Evolutionary conservation across 305 asterid genomes (phyloP), one percentile per base, ranked within the genome.

Genomic region (Ilex paraguariensis): DNA sequence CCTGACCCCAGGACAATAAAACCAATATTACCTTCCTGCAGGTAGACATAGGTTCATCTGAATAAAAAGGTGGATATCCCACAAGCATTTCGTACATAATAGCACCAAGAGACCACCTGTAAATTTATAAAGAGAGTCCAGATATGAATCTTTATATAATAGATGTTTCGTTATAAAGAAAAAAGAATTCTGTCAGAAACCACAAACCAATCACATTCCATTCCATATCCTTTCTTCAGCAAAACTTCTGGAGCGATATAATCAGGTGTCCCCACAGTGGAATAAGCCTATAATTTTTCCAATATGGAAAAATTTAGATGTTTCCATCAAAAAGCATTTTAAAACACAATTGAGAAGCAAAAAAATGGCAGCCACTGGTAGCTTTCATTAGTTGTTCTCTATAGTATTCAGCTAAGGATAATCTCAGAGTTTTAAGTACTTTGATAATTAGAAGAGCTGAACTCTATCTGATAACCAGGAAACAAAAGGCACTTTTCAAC

Each of bases 101-200:
- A 52, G 96, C 95, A 59, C 97, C 97, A 33, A 88, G 91, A 68
- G 97, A 91, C 98, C 98, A 91, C 98, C 98, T 91, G 77, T 9
- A 36, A 30, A 54, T 59, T 63, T 57, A 55, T 50, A 68, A 52
- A 67, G 31, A 69, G 14, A 51, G 33, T 69, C 54, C 44, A 65
- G 54, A 66, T 64, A 61, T 31, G 63, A 74, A 12, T 51, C 58
- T 62, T 61, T 50, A 33, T 54, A 31, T 55, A 59, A 46, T 10
- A 44, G 21, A 31, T 30, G 28, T 21, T 28, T 61, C 52, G 30
- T 62, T 54, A 58, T 54, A 66, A 68, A 53, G 46, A 61, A 44
- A 50, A 13, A 72, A 14, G 44, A 61, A 61, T n/a, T 53, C 5
- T 57, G 11, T 45, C 42, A 56, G 33, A 45, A 62, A 66, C 62